Base-by-base conservation (phyloP, 495 filamentous ascomycete genomes). In the Penicillium parvum region DNA sequence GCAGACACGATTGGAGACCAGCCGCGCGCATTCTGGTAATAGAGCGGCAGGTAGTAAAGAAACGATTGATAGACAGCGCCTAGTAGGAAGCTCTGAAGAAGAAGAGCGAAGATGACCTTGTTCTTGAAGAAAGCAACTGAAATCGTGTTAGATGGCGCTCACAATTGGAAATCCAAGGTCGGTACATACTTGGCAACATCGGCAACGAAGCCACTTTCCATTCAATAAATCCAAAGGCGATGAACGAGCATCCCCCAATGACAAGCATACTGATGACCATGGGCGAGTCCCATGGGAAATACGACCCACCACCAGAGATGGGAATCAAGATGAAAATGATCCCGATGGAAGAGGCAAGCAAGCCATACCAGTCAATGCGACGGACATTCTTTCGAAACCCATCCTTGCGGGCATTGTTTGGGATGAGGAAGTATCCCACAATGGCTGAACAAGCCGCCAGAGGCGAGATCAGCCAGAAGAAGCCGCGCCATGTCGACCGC, bases 261-360 rank as follows among this genome's bases (percentile, higher is more conserved):
- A 60, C 55, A 21, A 85, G 66, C 76, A 84, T 81, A 32, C 71
- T 71, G 22, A 85, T 82, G 3, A 83, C 72, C 64, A 83, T 68
- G 0, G 77, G 62, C 2, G 78, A 81, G 36, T 73, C 51, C 80
- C 79, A 84, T 4, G 67, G 53, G 44, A 81, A 83, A 40, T 76
- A 77, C 4, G 72, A 73, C 0, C 81, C 80, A 17, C 77, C 79
- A 4, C 78, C 81, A 9, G 78, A 82, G 20, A 84, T 73, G 11
- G 81, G 79, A 45, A 83, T 80, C 32, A 83, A 61, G 14, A 81
- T 34, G 37, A 81, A 72, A 16, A 82, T 69, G 21, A 82, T 70
- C 1, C 69, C 76, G 22, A 72, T 66, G 0, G 72, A 73, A 5
- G 71, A 76, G 1, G 71, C 61, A 6, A 76, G 28, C 5, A 76